phyloP scores from a whole-genome alignment of 352 stramenopile species.

The Phytophthora agathidicida region DNA sequence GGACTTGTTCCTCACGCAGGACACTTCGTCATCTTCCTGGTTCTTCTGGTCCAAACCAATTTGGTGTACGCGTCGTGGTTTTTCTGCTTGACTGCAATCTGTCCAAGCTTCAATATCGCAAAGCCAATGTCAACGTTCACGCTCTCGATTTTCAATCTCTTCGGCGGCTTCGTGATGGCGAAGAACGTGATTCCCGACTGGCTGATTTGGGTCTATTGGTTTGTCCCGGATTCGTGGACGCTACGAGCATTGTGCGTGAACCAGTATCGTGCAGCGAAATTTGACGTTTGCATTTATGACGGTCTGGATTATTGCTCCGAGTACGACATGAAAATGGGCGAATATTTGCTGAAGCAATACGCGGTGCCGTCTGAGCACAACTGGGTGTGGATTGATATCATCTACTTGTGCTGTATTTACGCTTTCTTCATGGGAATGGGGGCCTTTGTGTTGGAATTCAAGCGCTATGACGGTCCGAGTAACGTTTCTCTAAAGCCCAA shows the following conservation, averaged over 20 bases:
- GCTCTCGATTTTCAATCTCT: conserved; percentile 45
- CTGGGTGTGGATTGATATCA: conserved; percentile 36
- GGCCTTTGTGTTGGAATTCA: conserved; percentile 39
- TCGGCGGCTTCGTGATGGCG: conserved; percentile 60
- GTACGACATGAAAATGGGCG: conserved; percentile 39
- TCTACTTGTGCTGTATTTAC: conserved; percentile 34
- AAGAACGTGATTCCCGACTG: conserved; percentile 54
- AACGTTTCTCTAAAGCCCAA: conserved; percentile 18
- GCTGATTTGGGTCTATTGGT: conserved; percentile 68
- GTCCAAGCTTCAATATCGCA: conserved; percentile 41
- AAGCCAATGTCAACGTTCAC: conserved; percentile 51
- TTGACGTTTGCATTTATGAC: conserved; percentile 38
- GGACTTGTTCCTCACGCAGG: conserved; percentile 35
- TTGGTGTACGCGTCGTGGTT: conserved; percentile 58
- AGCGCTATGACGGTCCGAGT: conserved; percentile 35
- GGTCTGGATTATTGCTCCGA: conserved; percentile 44
- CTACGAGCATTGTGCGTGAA: conserved; percentile 46
- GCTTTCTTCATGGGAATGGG: conserved; percentile 30
- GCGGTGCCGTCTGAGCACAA: conserved; percentile 22
- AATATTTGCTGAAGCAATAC: conserved; percentile 43
- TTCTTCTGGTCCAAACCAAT: conserved; percentile 52
- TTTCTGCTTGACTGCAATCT: conserved; percentile 43
- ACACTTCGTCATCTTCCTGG: conserved; percentile 50
- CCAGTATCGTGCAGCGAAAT: conserved; percentile 42
- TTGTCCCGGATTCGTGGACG: conserved; percentile 59